These are phyloP conservation scores for Alternaria longipes DNA, from an alignment of 2,329 filamentous ascomycete species.

Conservation along the genomic window DNA sequence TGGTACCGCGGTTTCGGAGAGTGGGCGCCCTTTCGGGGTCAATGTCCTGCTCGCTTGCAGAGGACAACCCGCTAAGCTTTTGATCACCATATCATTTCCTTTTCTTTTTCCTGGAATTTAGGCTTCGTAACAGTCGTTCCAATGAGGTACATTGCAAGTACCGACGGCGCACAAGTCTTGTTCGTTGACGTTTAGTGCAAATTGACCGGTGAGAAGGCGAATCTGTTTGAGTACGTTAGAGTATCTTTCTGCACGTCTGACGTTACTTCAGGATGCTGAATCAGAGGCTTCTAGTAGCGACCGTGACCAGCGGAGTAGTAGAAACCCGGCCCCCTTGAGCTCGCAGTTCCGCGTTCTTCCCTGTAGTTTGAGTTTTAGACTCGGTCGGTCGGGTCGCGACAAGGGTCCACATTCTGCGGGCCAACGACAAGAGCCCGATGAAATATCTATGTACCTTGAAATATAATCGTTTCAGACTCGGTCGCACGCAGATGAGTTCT, in stretches of 20 bases:
- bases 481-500: neutral
- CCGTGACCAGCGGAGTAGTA: neutral
- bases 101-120: neutral
- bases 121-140: neutral
- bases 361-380: conserved; percentile 5
- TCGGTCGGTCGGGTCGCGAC: conserved; percentile 1
- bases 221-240: neutral
- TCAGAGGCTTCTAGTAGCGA: neutral
- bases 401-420: neutral
- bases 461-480: neutral
- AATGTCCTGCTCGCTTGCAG: conserved; percentile 2
- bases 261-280: neutral
- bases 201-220: neutral
- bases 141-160: neutral
- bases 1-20: conserved; percentile 10
- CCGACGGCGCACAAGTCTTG: neutral
- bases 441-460: neutral
- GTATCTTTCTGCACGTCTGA: neutral
- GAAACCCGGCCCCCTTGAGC: neutral
- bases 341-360: conserved; percentile 5
- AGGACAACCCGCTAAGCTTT: neutral
- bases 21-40: conserved; percentile 1
- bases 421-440: neutral
- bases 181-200: neutral
- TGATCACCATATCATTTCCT: neutral